These are phyloP conservation scores for Vitis cinerea DNA, from an alignment of 164 flowering plant genomes.

Conservation along the genomic window DNA sequence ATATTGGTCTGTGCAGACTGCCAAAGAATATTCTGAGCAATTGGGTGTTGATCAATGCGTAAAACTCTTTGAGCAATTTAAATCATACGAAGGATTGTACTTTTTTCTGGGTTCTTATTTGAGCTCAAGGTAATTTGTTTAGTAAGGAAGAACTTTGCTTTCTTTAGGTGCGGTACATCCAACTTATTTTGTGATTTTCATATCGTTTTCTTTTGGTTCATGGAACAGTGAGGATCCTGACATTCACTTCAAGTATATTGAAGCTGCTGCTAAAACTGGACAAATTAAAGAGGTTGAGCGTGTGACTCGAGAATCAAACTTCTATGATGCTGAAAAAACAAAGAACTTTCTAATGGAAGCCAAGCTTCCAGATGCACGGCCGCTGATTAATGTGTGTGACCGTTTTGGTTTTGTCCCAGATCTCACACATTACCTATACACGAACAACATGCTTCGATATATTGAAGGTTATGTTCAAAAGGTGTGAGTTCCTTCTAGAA, in stretches of 20 bases:
- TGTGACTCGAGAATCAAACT: conserved; percentile 96
- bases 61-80: conserved; percentile 95
- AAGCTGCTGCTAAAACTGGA: conserved; percentile 99
- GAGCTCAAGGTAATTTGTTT: conserved; percentile 78
- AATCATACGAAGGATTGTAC: conserved; percentile 96
- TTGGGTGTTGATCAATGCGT: conserved; percentile 93
- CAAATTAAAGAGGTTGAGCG: conserved; percentile 99
- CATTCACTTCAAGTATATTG: conserved; percentile 97
- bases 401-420: conserved; percentile 99
- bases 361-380: conserved; percentile 99
- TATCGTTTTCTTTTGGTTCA: conserved; percentile 8
- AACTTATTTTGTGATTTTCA: conserved; percentile 5
- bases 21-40: conserved; percentile 97
- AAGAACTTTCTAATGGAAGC: conserved; percentile 99
- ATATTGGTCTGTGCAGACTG: conserved; percentile 49
- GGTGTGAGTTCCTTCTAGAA: conserved; percentile 33
- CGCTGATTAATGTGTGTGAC: conserved; percentile 97
- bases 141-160: background rate
- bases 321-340: conserved; percentile 95
- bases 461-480: conserved; percentile 99
- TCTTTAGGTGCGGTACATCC: background rate
- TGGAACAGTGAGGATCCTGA: conserved; percentile 96
- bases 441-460: conserved; percentile 96
- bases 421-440: conserved; percentile 91
- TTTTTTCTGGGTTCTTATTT: conserved; percentile 95